Evolutionary conservation across 306 rosid genomes (phyloP).

Genomic region (Macrotyloma uniflorum): DNA sequence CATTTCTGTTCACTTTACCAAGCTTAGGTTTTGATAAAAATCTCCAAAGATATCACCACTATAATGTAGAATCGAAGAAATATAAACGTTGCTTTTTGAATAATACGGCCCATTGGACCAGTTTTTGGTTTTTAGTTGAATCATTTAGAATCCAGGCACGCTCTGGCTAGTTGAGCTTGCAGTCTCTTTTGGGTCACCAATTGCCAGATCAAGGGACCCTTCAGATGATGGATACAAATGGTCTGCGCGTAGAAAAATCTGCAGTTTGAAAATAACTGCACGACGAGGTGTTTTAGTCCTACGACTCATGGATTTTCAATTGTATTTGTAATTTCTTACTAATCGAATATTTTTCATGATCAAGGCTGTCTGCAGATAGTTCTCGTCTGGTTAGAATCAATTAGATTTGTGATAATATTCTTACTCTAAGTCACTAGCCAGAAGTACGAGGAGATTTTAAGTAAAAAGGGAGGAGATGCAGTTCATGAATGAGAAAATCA

Average conservation of each 20-base stretch:
- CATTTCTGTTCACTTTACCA: slow-evolving; percentile 36
- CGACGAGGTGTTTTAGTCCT: background rate
- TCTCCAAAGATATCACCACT: slow-evolving; percentile 31
- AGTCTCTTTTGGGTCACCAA: background rate
- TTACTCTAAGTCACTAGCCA: background rate
- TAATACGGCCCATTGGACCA: slow-evolving; percentile 42
- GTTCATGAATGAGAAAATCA: background rate
- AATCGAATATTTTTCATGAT: background rate
- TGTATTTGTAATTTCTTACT: background rate
- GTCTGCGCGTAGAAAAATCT: background rate
- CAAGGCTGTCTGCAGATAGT: background rate
- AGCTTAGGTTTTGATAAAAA: slow-evolving; percentile 40
- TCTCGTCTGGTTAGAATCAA: background rate
- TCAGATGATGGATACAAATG: background rate
- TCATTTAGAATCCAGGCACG: background rate
- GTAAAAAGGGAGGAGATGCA: background rate
- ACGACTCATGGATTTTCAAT: background rate
- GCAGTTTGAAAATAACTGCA: background rate
- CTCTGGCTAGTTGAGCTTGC: background rate
- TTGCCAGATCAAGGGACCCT: background rate
- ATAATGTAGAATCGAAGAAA: slow-evolving; percentile 48
- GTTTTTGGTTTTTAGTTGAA: slow-evolving; percentile 14
- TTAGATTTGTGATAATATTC: background rate
- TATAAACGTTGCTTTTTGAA: slow-evolving; percentile 51
- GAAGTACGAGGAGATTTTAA: background rate